Percentiles rank a stretch among this genome's conserved stretches.
Evolutionary conservation across 192 early-diverging fungal genomes (phyloP).

Genomic region (Mortierella antarctica): DNA sequence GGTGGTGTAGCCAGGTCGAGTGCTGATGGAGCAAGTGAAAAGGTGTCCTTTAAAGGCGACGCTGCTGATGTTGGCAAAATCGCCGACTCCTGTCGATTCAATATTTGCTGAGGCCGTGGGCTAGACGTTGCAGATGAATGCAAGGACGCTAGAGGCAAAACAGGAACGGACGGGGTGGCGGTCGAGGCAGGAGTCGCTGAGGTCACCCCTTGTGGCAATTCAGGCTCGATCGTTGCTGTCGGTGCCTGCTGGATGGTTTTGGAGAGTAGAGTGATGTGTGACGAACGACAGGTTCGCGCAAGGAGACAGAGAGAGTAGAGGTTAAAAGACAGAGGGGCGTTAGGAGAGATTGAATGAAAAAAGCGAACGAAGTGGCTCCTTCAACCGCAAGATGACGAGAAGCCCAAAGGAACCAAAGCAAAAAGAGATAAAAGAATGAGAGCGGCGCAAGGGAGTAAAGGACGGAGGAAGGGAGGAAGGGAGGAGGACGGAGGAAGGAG

Average conservation of each 20-base stretch:
- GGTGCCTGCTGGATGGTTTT: neutral
- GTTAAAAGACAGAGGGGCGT: too few relatives aligned
- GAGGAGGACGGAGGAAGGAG: neutral
- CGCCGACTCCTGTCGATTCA: too few relatives aligned
- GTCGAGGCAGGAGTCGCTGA: neutral
- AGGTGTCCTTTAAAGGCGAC: too few relatives aligned
- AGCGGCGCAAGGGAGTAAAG: neutral
- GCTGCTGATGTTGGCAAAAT: too few relatives aligned
- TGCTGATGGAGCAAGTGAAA: too few relatives aligned
- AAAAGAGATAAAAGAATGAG: neutral
- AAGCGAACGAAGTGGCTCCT: neutral
- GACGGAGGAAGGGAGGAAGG: conserved; percentile 1
- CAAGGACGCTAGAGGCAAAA: neutral
- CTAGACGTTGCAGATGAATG: neutral
- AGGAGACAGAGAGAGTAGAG: conserved; percentile 12
- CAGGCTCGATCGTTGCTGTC: conserved; percentile 1
- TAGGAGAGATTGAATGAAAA: neutral
- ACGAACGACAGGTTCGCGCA: neutral
- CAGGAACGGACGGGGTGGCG: neutral
- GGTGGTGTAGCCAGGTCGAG: too few relatives aligned
- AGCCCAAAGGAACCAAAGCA: conserved; percentile 1
- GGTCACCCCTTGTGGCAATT: conserved; percentile 10
- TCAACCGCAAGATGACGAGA: neutral
- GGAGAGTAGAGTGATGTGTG: neutral
- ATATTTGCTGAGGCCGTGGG: too few relatives aligned